These are phyloP conservation scores for Posidonia oceanica DNA, from an alignment of 116 monocot genomes.

Conservation along the genomic window DNA sequence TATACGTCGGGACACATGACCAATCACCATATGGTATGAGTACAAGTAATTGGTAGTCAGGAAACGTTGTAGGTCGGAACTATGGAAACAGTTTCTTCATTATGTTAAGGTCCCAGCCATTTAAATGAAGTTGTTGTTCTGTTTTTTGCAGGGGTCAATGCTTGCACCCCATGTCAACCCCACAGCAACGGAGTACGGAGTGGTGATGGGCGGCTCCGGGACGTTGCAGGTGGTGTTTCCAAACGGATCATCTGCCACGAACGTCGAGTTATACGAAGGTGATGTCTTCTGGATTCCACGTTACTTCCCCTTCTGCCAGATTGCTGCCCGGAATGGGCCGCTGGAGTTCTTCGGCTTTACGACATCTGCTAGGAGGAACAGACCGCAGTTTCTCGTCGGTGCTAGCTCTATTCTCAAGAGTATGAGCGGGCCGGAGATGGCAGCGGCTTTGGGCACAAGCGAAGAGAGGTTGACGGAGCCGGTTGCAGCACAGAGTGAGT, in stretches of 20 bases:
- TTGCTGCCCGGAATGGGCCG: slow-evolving; percentile 39
- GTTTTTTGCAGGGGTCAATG: too few relatives aligned
- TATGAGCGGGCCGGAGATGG: slow-evolving; percentile 70
- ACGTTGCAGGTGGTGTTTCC: too few relatives aligned
- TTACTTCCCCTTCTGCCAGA: slow-evolving; percentile 81
- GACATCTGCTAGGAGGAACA: slow-evolving; percentile 49
- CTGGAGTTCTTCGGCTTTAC: slow-evolving; percentile 85
- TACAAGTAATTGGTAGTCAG: too few relatives aligned
- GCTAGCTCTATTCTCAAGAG: slow-evolving; percentile 39
- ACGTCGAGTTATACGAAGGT: slow-evolving; percentile 40
- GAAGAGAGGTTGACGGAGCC: slow-evolving; percentile 40
- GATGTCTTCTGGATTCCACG: slow-evolving; percentile 80
- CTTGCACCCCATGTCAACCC: too few relatives aligned
- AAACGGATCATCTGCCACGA: slow-evolving; percentile 78
- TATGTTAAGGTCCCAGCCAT: too few relatives aligned
- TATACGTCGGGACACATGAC: too few relatives aligned
- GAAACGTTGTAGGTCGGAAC: too few relatives aligned
- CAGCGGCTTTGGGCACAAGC: slow-evolving; percentile 43
- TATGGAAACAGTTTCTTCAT: too few relatives aligned
- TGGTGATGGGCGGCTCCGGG: too few relatives aligned
- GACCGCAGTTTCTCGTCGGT: too few relatives aligned
- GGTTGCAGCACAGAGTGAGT: slow-evolving; percentile 40
- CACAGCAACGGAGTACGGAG: too few relatives aligned
- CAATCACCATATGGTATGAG: too few relatives aligned
- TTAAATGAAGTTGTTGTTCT: slow-evolving; percentile 80